phyloP scores from a whole-genome alignment of 805 yeast species.

The Sungouiella blattae region DNA sequence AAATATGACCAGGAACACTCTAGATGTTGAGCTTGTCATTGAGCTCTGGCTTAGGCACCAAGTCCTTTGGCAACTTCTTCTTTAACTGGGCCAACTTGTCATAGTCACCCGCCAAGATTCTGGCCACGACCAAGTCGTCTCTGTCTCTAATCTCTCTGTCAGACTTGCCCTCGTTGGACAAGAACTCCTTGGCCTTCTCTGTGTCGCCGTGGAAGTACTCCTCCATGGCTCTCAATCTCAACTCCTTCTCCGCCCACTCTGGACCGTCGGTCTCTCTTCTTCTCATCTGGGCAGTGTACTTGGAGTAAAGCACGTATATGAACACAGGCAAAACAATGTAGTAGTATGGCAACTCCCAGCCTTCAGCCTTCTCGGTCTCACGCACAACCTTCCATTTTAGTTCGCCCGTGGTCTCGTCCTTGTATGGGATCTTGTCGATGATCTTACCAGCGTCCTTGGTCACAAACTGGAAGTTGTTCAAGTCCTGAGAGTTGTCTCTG shows the following conservation, averaged over 20 bases:
- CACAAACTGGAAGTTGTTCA: slow-evolving; percentile 51
- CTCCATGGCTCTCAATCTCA: slow-evolving; percentile 70
- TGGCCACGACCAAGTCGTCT: slow-evolving; percentile 75
- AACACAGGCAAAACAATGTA: slow-evolving; percentile 71
- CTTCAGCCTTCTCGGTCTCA: slow-evolving; percentile 69
- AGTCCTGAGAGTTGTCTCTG: slow-evolving; percentile 58
- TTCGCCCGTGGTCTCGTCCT: slow-evolving; percentile 74
- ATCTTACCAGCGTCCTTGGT: slow-evolving; percentile 54
- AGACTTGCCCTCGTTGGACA: slow-evolving; percentile 50
- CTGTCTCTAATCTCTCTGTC: slow-evolving; percentile 58
- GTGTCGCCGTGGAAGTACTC: slow-evolving; percentile 53
- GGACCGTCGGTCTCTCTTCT: slow-evolving; percentile 42
- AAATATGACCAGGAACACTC: neutral
- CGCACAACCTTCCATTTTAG: slow-evolving; percentile 76
- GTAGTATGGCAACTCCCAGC: slow-evolving; percentile 79
- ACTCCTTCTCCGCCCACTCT: slow-evolving; percentile 84
- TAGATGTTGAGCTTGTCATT: slow-evolving; percentile 34
- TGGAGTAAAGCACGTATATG: slow-evolving; percentile 50
- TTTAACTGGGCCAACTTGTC: slow-evolving; percentile 63
- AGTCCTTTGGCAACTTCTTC: slow-evolving; percentile 42
- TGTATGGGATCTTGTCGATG: slow-evolving; percentile 80
- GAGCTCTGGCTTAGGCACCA: slow-evolving; percentile 33
- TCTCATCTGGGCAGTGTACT: slow-evolving; percentile 42
- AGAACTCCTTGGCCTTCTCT: slow-evolving; percentile 50
- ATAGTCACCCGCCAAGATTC: slow-evolving; percentile 81